Base-by-base conservation (phyloP, 164 flowering plant species). In the Santalum album region DNA sequence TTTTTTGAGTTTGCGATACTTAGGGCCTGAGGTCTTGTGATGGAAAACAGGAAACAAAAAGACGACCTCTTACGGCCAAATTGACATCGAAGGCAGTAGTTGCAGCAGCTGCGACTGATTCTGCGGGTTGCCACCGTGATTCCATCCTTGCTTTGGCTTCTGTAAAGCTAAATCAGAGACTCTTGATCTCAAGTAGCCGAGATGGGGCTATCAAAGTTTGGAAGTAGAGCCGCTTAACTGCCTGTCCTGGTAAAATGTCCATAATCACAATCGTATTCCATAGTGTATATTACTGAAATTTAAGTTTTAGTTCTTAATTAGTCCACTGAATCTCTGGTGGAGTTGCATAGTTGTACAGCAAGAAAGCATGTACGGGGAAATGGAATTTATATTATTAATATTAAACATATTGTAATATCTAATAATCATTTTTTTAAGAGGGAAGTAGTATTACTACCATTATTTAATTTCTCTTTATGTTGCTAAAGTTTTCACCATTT, bases 191-290 rank as follows among this genome's bases (percentile, higher is more conserved):
- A 19, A 75, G 97, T 75, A 72, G 96, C 61, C 80, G 99, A 73
- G 99, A 92, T 75, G 99, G 97, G 32, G 88, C 97, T 47, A 75
- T 92, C 55, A 92, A 92, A 78, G 97, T 92, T 64, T 92, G 99
- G 99, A 92, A 83, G 78, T 92, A 70, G 75, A 63, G 62, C n/a
- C n/a, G n/a, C n/a, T n/a, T n/a, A n/a, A n/a, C n/a, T n/a, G n/a
- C n/a, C 62, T 47, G 16, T 26, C 35, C 12, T 35, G 25, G 21
- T 22, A 35, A 44, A 22, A 16, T 57, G 66, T 72, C 51, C 50
- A 67, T 62, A 52, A 46, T 38, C 16, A 12, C 25, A 39, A 21
- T 39, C 9, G 18, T 45, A 26, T 26, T 47, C 15, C 27, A 53
- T 27, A 38, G 10, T 63, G 59, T 70, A 59, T 21, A 66, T 63